These are phyloP conservation scores for Eragrostis nindensis DNA, from an alignment of 176 grass and related monocot genomes.

Conservation along the genomic window DNA sequence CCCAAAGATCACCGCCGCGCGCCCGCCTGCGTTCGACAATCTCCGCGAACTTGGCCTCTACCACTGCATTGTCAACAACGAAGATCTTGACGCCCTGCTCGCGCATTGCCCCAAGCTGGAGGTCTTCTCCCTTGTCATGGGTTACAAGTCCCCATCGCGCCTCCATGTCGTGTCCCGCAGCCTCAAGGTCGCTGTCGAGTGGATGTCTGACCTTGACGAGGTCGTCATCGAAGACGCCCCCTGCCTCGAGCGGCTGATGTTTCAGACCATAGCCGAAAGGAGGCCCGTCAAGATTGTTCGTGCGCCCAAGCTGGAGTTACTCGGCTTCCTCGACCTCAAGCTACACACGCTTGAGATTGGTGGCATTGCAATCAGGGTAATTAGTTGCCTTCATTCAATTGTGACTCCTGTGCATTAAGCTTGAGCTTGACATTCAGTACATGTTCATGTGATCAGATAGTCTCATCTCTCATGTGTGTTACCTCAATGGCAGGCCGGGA, in stretches of 20 bases:
- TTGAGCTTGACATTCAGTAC: neutral
- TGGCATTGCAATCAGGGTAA: conserved; percentile 32
- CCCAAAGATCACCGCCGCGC: neutral
- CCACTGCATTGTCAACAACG: neutral
- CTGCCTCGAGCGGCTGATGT: conserved; percentile 29
- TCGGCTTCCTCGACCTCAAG: conserved; percentile 27
- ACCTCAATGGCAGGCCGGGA: conserved; percentile 16
- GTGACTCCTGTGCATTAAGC: neutral
- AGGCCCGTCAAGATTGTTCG: conserved; percentile 33
- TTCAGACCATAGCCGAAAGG: neutral
- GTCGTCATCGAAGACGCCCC: conserved; percentile 29
- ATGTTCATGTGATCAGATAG: neutral
- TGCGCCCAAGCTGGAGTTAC: conserved; percentile 23
- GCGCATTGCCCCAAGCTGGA: conserved; percentile 30
- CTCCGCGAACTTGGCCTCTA: conserved; percentile 35
- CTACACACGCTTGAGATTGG: conserved; percentile 38
- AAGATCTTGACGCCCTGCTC: conserved; percentile 6
- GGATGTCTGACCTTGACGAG: neutral
- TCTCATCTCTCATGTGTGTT: neutral
- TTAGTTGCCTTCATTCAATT: neutral
- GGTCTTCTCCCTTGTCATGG: conserved; percentile 24
- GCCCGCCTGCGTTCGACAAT: neutral
- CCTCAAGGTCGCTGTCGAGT: conserved; percentile 17
- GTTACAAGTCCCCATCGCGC: neutral
- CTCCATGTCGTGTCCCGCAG: neutral